phyloP scores from a whole-genome alignment of 176 grass and related monocot species.

The Eragrostis nindensis region DNA sequence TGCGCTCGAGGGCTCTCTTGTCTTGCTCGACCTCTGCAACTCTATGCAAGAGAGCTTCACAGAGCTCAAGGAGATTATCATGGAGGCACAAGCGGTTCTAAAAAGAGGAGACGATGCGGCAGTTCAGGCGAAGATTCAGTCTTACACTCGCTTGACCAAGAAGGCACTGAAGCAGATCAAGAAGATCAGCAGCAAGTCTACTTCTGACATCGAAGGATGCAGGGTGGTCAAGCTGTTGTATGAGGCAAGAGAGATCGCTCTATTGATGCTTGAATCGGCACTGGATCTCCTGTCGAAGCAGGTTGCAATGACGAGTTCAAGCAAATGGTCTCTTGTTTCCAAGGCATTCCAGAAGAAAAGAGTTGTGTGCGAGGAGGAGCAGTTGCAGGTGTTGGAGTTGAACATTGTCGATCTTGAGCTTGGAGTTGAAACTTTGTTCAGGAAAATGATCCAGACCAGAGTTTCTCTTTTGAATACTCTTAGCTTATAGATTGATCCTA shows the following conservation, averaged over 20 bases:
- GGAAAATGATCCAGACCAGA: not conserved
- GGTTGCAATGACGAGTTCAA: not conserved
- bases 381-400: not conserved
- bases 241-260: slow-evolving; percentile 18
- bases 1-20: slow-evolving; percentile 28
- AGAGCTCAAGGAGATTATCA: slow-evolving; percentile 27
- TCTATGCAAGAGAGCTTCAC: slow-evolving; percentile 2
- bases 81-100: slow-evolving; percentile 10
- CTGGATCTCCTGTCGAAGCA: not conserved
- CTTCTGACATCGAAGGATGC: slow-evolving; percentile 1
- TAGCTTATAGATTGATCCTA: not conserved
- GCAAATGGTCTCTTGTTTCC: slow-evolving; percentile 33
- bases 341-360: slow-evolving; percentile 24
- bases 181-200: slow-evolving; percentile 1
- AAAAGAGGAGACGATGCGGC: slow-evolving; percentile 21
- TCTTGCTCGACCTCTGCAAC: slow-evolving; percentile 34
- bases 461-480: slow-evolving; percentile 19
- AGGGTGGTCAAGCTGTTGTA: slow-evolving; percentile 19
- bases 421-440: not conserved
- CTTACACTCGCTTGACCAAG: slow-evolving; percentile 31
- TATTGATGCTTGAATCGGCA: slow-evolving; percentile 11
- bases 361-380: slow-evolving; percentile 6
- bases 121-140: not conserved
- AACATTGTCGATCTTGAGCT: not conserved
- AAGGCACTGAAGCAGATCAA: slow-evolving; percentile 28